phyloP scores from a whole-genome alignment of 768 basidiomycete genomes.

The Rhizopogon roseolus region DNA sequence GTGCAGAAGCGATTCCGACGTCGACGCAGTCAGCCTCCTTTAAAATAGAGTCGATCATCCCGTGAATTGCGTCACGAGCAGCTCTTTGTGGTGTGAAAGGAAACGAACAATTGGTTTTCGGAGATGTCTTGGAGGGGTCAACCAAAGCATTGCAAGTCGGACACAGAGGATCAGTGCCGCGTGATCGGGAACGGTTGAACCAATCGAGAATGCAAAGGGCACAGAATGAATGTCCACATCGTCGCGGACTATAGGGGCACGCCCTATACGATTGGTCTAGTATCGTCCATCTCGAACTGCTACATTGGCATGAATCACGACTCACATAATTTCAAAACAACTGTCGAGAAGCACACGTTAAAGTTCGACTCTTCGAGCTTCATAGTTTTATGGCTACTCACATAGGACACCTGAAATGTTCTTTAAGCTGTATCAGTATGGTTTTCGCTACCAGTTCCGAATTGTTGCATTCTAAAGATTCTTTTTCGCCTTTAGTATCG shows the following conservation, averaged over 20 bases:
- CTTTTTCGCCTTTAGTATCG: no score
- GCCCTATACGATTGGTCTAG: constrained; percentile 27
- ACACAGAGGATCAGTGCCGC: constrained; percentile 40
- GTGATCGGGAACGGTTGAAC: constrained; percentile 57
- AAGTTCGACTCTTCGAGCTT: constrained; percentile 5
- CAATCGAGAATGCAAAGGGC: constrained; percentile 61
- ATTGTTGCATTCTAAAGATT: no score
- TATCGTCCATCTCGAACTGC: no score
- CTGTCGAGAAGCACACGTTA: constrained; percentile 28
- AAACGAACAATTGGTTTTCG: constrained; percentile 46
- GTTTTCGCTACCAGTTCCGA: constrained; percentile 5
- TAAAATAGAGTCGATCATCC: constrained; percentile 45
- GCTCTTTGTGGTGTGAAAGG: constrained; percentile 63
- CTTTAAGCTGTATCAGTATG: constrained; percentile 52
- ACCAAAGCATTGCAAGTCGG: constrained; percentile 55
- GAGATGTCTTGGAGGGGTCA: constrained; percentile 45
- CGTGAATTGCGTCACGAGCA: constrained; percentile 45
- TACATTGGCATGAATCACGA: constrained; percentile 21
- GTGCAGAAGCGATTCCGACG: constrained; percentile 23
- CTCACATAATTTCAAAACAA: constrained; percentile 57
- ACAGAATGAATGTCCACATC: constrained; percentile 70
- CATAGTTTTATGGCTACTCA: constrained; percentile 27
- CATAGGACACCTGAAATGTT: constrained; percentile 60
- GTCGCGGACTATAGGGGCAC: constrained; percentile 48
- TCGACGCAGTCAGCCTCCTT: constrained; percentile 26